Conservation (phyloP, 1,284 basidiomycete genomes). For the Irpex sp. region DNA sequence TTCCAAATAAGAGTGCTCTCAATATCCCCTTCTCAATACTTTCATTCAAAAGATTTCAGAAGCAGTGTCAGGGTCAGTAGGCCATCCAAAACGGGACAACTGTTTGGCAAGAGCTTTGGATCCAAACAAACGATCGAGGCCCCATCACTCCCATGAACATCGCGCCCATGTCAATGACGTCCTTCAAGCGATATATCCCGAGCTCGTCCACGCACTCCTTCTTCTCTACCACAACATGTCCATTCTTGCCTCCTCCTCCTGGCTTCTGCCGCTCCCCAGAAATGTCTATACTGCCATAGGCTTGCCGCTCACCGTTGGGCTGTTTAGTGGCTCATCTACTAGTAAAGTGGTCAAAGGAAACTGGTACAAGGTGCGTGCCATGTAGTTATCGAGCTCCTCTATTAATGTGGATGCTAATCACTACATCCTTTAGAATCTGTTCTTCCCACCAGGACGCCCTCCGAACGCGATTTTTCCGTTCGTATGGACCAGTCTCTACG, state of each 20-base stretch:
- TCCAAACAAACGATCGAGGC: slow-evolving; percentile 8
- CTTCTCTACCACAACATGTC: slow-evolving; percentile 18
- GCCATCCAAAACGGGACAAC: neutral
- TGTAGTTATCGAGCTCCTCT: neutral
- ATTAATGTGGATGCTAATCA: neutral
- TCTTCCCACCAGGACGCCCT: slow-evolving; percentile 42
- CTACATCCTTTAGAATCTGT: slow-evolving; percentile 32
- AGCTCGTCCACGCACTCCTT: neutral
- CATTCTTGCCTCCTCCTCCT: slow-evolving; percentile 33
- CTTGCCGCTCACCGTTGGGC: slow-evolving; percentile 56
- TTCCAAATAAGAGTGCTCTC: no score
- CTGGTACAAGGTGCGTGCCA: slow-evolving; percentile 55
- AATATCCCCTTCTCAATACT: no score
- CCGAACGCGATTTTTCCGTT: slow-evolving; percentile 54
- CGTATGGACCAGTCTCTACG: slow-evolving; percentile 56
- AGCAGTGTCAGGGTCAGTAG: no score
- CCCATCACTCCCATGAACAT: neutral
- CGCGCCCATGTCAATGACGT: neutral
- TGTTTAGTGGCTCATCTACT: slow-evolving; percentile 48
- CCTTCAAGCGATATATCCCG: no score
- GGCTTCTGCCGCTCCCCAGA: slow-evolving; percentile 54
- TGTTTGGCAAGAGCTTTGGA: slow-evolving; percentile 12
- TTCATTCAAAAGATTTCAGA: no score
- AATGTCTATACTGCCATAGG: slow-evolving; percentile 61
- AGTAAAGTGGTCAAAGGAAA: slow-evolving; percentile 42